Percentiles rank a stretch among this genome's conserved stretches.
These are phyloP conservation scores for Hylodesmum podocarpum DNA, from an alignment of 306 rosid genomes.

Conservation along the genomic window DNA sequence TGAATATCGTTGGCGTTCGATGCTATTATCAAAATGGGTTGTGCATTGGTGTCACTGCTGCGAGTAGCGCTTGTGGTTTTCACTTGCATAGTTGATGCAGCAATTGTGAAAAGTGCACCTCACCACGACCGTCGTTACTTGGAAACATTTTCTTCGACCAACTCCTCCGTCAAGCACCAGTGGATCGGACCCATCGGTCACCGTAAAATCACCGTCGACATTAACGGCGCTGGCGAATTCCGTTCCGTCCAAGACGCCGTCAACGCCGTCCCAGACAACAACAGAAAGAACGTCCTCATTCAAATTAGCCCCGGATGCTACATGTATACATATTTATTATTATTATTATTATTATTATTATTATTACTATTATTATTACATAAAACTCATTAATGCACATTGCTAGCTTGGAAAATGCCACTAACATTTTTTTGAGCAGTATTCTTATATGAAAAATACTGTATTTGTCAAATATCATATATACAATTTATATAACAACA, in stretches of 20 bases:
- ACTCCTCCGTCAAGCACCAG: slow-evolving; percentile 24
- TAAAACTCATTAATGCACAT: no score
- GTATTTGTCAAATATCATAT: no score
- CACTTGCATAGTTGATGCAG: slow-evolving; percentile 29
- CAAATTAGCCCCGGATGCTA: slow-evolving; percentile 73
- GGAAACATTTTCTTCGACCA: slow-evolving; percentile 13
- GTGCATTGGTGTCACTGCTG: not conserved
- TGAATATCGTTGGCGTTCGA: slow-evolving; percentile 20
- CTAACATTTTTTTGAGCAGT: no score
- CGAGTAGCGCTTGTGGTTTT: slow-evolving; percentile 7
- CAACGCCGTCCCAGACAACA: slow-evolving; percentile 59
- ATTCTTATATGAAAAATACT: no score
- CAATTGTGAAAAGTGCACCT: not conserved
- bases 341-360: no score
- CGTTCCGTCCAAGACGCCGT: slow-evolving; percentile 78
- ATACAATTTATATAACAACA: no score
- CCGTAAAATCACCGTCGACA: slow-evolving; percentile 57
- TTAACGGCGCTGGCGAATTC: slow-evolving; percentile 60
- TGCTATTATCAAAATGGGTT: slow-evolving; percentile 42
- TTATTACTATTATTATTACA: no score
- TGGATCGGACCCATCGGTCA: slow-evolving; percentile 74
- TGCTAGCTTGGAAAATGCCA: no score
- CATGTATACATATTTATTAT: slow-evolving; percentile 36
- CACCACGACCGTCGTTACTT: not conserved
- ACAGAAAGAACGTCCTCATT: slow-evolving; percentile 56